A percentile compares a stretch with the other conserved stretches of the same genome.
Conservation (phyloP, 257 asterid species). For the Oldenlandia corymbosa region DNA sequence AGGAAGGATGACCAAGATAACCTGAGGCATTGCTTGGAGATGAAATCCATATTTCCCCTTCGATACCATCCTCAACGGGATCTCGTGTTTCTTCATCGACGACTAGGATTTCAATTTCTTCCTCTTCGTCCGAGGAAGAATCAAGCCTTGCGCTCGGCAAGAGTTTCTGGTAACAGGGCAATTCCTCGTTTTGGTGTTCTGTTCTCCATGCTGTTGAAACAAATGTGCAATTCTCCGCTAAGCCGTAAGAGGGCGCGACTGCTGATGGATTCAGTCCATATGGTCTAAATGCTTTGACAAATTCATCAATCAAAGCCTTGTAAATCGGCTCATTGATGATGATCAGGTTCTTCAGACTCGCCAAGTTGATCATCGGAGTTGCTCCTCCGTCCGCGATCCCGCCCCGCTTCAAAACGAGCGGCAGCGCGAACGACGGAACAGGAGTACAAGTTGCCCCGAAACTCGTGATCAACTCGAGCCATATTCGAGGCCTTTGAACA, state of each 20-base stretch:
- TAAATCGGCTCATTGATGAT: constrained; percentile 73
- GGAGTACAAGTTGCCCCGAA: constrained; percentile 71
- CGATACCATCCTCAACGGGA: constrained; percentile 50
- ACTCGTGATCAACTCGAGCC: constrained; percentile 60
- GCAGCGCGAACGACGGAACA: constrained; percentile 66
- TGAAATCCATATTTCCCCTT: constrained; percentile 87
- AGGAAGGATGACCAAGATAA: constrained; percentile 59
- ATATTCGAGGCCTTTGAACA: constrained; percentile 57
- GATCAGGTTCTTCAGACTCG: constrained; percentile 51
- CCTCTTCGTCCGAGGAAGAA: constrained; percentile 26
- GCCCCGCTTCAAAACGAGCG: constrained; percentile 61
- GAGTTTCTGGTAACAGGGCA: constrained; percentile 43
- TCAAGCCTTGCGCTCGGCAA: constrained; percentile 64
- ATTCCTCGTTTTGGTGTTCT: constrained; percentile 15
- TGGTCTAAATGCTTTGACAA: constrained; percentile 30
- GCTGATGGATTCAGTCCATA: constrained; percentile 42
- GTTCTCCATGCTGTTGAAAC: constrained; percentile 77
- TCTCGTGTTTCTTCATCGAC: constrained; percentile 56
- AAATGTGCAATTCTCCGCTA: constrained; percentile 75
- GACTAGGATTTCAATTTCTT: constrained; percentile 51
- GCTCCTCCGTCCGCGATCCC: constrained; percentile 20
- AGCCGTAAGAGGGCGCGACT: constrained; percentile 73
- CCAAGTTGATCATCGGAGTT: constrained; percentile 27
- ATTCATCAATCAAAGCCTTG: constrained; percentile 35
- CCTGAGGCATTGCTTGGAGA: constrained; percentile 73